Conservation (phyloP, 139 green algal species). For the Limnomonas spitsbergensis region DNA sequence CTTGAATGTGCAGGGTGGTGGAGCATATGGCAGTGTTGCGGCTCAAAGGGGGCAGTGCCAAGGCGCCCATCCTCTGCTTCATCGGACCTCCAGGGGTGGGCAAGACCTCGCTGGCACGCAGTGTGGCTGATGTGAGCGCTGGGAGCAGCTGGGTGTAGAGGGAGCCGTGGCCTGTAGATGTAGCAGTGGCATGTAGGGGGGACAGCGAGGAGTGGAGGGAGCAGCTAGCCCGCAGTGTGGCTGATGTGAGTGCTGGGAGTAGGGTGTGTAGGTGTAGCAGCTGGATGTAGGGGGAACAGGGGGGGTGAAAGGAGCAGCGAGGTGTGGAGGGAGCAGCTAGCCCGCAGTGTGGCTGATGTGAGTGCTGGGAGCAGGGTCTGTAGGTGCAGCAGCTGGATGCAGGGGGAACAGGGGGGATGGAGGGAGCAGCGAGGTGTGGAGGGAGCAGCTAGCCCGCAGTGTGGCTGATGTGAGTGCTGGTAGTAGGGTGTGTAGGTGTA, state of each 20-base stretch:
- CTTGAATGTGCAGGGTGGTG: constrained; percentile 61
- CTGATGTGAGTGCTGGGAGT: constrained; percentile 41
- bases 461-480: constrained; percentile 63
- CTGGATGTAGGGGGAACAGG: too few species aligned
- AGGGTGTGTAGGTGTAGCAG: too few species aligned
- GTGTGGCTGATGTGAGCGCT: constrained; percentile 63
- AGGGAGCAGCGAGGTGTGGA: constrained; percentile 92
- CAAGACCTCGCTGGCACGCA: constrained; percentile 82
- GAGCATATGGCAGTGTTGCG: constrained; percentile 74
- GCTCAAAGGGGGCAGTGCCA: constrained; percentile 60
- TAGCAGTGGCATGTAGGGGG: too few species aligned
- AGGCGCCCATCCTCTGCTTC: constrained; percentile 78
- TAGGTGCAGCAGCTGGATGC: too few species aligned
- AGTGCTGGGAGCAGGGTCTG: too few species aligned
- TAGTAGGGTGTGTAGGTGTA: too few species aligned
- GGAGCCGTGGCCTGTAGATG: too few species aligned
- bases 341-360: constrained; percentile 66
- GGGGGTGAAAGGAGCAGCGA: too few species aligned
- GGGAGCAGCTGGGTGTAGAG: too few species aligned
- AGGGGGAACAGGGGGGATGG: too few species aligned
- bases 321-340: constrained; percentile 87
- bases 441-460: constrained; percentile 77
- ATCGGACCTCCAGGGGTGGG: constrained; percentile 86
- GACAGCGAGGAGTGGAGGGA: constrained; percentile 93
- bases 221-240: constrained; percentile 73